These are phyloP conservation scores for Tetradesmus obliquus DNA, from an alignment of 139 green algal species.

Conservation along the genomic window DNA sequence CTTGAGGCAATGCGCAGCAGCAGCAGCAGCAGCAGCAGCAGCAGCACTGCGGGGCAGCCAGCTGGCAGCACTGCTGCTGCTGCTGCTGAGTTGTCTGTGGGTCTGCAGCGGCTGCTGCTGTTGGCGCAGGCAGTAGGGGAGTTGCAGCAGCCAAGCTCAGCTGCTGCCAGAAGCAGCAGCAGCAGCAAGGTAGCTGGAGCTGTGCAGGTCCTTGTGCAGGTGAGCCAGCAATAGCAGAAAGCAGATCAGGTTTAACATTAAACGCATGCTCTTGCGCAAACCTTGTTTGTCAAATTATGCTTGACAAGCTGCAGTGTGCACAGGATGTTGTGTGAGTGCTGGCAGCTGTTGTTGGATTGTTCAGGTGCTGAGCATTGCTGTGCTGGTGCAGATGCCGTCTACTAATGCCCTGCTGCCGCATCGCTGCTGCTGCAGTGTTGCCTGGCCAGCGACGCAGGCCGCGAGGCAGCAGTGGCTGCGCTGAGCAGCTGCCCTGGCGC, in stretches of 20 bases:
- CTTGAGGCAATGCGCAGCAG: not conserved
- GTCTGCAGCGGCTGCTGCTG: conserved; percentile 35
- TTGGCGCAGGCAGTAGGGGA: conserved; percentile 1
- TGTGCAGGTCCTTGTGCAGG: conserved; percentile 30
- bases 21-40: not conserved
- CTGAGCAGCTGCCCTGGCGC: not conserved
- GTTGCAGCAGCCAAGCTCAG: not conserved
- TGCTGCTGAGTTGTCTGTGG: conserved; percentile 2
- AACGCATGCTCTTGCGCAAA: too few species aligned
- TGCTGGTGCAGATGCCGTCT: not conserved
- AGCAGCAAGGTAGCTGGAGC: not conserved
- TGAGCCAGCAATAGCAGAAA: not conserved
- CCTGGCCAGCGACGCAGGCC: conserved; percentile 7
- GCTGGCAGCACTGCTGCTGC: not conserved
- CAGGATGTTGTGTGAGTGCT: too few species aligned
- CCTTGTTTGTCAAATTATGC: too few species aligned
- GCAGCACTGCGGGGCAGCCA: not conserved
- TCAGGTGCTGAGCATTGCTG: too few species aligned
- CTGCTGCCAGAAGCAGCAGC: not conserved
- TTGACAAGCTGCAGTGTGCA: too few species aligned
- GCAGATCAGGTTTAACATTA: too few species aligned
- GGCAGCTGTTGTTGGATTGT: too few species aligned
- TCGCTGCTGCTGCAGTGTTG: not conserved
- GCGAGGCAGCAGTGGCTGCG: not conserved
- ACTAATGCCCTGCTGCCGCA: not conserved